Evolutionary conservation across 2,329 filamentous ascomycete genomes (phyloP).

Genomic region (Fusarium sp.): DNA sequence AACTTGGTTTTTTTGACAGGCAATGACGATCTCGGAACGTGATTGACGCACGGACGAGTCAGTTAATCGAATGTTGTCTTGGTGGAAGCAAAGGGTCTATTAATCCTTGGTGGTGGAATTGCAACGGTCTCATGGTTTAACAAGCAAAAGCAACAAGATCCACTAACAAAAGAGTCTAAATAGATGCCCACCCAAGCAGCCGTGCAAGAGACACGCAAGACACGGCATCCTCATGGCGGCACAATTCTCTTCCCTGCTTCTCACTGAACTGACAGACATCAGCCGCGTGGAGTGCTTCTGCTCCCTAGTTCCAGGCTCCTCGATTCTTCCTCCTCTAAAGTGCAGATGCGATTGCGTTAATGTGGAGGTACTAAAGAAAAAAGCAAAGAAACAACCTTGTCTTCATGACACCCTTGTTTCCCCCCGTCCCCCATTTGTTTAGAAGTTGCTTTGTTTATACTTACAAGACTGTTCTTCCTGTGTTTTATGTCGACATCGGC

Average conservation of each 20-base stretch:
- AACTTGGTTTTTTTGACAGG: not conserved
- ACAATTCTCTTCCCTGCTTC: slow-evolving; percentile 1
- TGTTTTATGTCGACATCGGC: slow-evolving; percentile 10
- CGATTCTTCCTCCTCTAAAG: not conserved
- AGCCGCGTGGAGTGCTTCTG: slow-evolving; percentile 19
- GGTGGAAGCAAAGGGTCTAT: not conserved
- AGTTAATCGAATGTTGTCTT: slow-evolving; percentile 6
- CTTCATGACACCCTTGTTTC: slow-evolving; percentile 34
- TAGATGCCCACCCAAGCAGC: not conserved
- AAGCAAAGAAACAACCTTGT: slow-evolving; percentile 40
- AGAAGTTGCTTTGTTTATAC: slow-evolving; percentile 38
- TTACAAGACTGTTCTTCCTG: slow-evolving; percentile 4
- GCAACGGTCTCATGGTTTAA: slow-evolving; percentile 20
- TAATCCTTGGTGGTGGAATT: not conserved
- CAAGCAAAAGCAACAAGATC: slow-evolving; percentile 22
- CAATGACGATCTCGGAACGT: not conserved
- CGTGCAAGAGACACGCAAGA: slow-evolving; percentile 9
- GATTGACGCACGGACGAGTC: slow-evolving; percentile 22
- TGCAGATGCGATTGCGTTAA: slow-evolving; percentile 6
- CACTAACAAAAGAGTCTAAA: slow-evolving; percentile 6
- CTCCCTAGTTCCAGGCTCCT: not conserved
- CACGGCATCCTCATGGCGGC: slow-evolving; percentile 3
- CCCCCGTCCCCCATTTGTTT: slow-evolving; percentile 26
- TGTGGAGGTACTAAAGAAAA: slow-evolving; percentile 16
- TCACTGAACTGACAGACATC: slow-evolving; percentile 13